Percentiles rank a stretch among this genome's conserved stretches.
These are phyloP conservation scores for Jaapia argillacea DNA, from an alignment of 768 basidiomycete genomes.

Conservation along the genomic window DNA sequence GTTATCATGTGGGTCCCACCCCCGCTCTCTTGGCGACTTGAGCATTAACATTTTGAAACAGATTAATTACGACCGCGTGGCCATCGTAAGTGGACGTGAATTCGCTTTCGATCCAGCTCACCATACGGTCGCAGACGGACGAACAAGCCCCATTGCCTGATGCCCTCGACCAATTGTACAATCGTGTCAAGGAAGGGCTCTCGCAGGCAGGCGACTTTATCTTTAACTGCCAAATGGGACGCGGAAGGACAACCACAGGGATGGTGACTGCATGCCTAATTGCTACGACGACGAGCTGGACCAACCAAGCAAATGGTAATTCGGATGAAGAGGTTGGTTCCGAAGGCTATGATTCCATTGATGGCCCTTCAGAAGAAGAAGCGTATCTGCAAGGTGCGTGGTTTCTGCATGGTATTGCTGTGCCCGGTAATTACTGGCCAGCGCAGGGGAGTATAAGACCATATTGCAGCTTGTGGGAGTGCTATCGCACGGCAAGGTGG, in stretches of 20 bases:
- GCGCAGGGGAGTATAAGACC: constrained; percentile 91
- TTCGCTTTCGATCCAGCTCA: background rate
- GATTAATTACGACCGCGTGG: constrained; percentile 84
- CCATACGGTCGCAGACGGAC: constrained; percentile 62
- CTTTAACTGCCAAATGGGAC: constrained; percentile 97
- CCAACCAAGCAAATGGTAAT: constrained; percentile 29
- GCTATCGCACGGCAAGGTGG: constrained; percentile 83
- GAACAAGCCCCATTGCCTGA: constrained; percentile 93
- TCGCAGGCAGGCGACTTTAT: constrained; percentile 65
- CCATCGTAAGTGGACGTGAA: constrained; percentile 53
- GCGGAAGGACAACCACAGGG: constrained; percentile 88
- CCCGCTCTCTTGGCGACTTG: constrained; percentile 4
- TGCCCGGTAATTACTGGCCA: constrained; percentile 1
- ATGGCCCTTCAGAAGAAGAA: constrained; percentile 81
- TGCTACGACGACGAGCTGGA: constrained; percentile 60
- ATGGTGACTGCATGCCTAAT: constrained; percentile 89
- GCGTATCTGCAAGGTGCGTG: constrained; percentile 72
- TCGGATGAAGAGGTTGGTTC: constrained; percentile 24
- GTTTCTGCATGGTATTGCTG: background rate
- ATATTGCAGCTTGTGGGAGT: constrained; percentile 92
- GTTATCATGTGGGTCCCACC: constrained; percentile 46
- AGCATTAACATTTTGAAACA: constrained; percentile 17
- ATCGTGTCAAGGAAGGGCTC: constrained; percentile 53
- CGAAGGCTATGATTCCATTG: constrained; percentile 56
- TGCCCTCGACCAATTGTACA: constrained; percentile 70